Evolutionary conservation across 352 stramenopile species (phyloP), one percentile per base, ranked within the genome.

Genomic region (Pythium rhizo-oryzae): DNA sequence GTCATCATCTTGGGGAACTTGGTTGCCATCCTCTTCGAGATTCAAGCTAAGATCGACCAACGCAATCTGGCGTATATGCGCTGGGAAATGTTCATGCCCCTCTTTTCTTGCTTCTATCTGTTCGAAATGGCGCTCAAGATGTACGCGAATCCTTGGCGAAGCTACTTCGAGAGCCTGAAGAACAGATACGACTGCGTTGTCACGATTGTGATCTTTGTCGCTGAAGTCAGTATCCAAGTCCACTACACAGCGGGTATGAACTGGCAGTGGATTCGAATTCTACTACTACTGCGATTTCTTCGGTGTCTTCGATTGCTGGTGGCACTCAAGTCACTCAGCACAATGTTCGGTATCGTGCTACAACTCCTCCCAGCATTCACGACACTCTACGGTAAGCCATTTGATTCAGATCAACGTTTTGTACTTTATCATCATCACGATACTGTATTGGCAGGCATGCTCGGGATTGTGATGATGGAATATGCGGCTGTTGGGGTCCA

Each of bases 161-260:
- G 68, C 33, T 97, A 96, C 69, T 85, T 85, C 50, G 66, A 76
- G 6, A 79, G 86, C 30, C 16, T 69, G 7, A 90, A 89, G 62
- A 97, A 97, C 64, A 65, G 91, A 23, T 97, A 96, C 64, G 89
- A 97, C 61, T 92, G 79, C 51, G 67, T 92, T 41, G 89, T 97
- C 44, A 91, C 84, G 3, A 57, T 89, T n/a, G 66, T 80, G 18
- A 87, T 85, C 49, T 69, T 87, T 24, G 67, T 78, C 12, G 79
- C 80, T 5, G 80, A 88, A 55, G 70, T 87, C 35, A 86, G 79
- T 50, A 76, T 91, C 11, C 79, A 86, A 46, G 55, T 76, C 11
- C 82, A 90, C 62, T 78, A 80, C 23, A 79, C 65, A 0, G 64
- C 71, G 24, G 64, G 77, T 9, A 70, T 71, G 35, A 69, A 78